Evolutionary conservation across 2,329 filamentous ascomycete species (phyloP).

Genomic region (Paecilomyces fulvus): DNA sequence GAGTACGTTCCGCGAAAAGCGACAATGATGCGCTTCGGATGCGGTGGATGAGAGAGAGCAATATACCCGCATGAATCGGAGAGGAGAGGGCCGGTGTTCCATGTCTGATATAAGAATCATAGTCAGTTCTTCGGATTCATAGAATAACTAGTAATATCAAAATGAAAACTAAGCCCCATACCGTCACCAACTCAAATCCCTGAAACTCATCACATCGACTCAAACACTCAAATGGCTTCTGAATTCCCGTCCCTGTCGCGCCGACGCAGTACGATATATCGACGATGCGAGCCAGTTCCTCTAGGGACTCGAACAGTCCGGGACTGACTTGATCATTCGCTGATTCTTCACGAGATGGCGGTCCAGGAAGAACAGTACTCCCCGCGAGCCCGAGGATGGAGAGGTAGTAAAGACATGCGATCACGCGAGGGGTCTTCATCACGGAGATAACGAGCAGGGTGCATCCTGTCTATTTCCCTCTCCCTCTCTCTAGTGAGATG

Average conservation of each 20-base stretch:
- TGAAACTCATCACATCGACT: conserved; percentile 82
- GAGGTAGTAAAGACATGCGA: background rate
- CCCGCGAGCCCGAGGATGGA: background rate
- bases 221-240: conserved; percentile 73
- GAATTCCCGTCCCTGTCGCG: conserved; percentile 58
- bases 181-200: conserved; percentile 63
- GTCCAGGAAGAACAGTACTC: background rate
- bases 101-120: conserved; percentile 51
- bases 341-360: background rate
- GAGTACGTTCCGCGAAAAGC: conserved; percentile 95
- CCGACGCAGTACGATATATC: conserved; percentile 95
- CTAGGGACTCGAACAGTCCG: conserved; percentile 67
- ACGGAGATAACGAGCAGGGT: background rate
- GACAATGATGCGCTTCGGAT: conserved; percentile 60
- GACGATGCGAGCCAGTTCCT: conserved; percentile 81
- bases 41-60: conserved; percentile 65
- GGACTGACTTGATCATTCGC: conserved; percentile 40
- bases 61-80: conserved; percentile 92
- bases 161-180: conserved; percentile 12
- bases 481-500: background rate
- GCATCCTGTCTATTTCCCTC: background rate
- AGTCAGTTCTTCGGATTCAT: conserved; percentile 2
- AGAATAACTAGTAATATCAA: too few relatives aligned
- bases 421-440: background rate
- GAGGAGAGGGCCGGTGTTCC: conserved; percentile 80